phyloP scores from a whole-genome alignment of 2,329 filamentous ascomycete species.

The Bipolaris bicolor region DNA sequence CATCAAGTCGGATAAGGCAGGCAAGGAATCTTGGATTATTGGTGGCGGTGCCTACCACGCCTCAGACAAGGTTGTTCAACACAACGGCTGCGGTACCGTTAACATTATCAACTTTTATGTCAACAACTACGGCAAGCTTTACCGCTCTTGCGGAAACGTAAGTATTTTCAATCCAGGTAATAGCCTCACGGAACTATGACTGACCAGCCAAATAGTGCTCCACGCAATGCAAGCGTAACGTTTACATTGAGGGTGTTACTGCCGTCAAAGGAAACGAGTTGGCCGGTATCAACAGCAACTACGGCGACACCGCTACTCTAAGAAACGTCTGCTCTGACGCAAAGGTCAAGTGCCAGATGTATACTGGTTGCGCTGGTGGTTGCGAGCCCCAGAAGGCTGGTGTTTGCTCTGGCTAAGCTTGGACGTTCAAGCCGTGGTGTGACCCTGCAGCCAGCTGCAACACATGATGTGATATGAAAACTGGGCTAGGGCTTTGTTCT shows the following conservation, averaged over 20 bases:
- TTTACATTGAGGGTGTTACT: constrained; percentile 52
- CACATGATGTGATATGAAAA: too few relatives aligned
- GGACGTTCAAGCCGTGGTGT: background rate
- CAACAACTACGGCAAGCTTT: constrained; percentile 48
- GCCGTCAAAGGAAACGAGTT: constrained; percentile 51
- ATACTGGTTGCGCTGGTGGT: constrained; percentile 35
- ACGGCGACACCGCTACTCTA: constrained; percentile 54
- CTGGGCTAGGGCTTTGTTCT: background rate
- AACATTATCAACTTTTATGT: constrained; percentile 45
- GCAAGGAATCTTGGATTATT: constrained; percentile 47
- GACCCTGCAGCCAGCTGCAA: background rate
- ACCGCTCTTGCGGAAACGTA: constrained; percentile 54
- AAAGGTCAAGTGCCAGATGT: constrained; percentile 36
- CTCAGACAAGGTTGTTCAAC: constrained; percentile 50
- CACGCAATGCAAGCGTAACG: constrained; percentile 52
- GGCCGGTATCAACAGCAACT: constrained; percentile 58
- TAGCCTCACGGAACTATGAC: background rate
- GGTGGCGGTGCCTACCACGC: constrained; percentile 49
- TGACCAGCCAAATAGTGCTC: constrained; percentile 39
- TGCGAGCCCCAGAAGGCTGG: constrained; percentile 37
- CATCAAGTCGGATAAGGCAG: constrained; percentile 39
- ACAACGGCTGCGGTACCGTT: constrained; percentile 50
- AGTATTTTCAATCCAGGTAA: constrained; percentile 3
- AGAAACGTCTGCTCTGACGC: constrained; percentile 36
- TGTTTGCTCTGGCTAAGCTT: constrained; percentile 29